Evolutionary conservation across 2,329 filamentous ascomycete genomes (phyloP), one percentile per base, ranked within the genome.

Genomic region (Sporothrix pseudoabietina): DNA sequence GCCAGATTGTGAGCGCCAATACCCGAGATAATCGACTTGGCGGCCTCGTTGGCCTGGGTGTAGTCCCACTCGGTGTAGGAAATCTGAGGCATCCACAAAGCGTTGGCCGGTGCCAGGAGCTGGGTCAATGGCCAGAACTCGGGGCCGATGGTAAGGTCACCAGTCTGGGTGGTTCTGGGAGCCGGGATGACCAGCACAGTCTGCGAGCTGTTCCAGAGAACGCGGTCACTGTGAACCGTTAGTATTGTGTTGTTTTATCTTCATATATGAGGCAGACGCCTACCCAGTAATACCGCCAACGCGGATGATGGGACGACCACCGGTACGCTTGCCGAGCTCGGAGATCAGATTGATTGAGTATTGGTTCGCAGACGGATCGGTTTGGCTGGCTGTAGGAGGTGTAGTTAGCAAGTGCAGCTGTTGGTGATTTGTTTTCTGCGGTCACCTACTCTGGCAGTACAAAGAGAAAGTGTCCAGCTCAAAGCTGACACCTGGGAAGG

Each of bases 401-500:
- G 22, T 10, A 35, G 2, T 26, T 26, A 26, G 26, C 26, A 26
- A 26, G 26, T 26, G 26, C 2, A 26, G 26, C 26, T 26, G 26
- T 2, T 26, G 2, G 26, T 26, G 26, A 26, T 26, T 26, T 26
- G 1, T 26, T 26, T 26, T 26, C 26, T 26, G 26, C 26, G 1
- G 26, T 26, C 26, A 68, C 65, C 19, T 49, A 68, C 65, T 69
- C 47, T 69, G 66, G 14, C 44, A 49, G 47, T 69, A 69, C 44
- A 69, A 30, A 14, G 66, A 69, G 14, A 69, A 69, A 1, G 66
- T 69, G 66, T 49, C 39, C 8, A 69, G 66, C 47, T 69, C 66
- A 39, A 69, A 69, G 30, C 66, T 69, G 16, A 69, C 66, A 49
- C 66, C 66, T 8, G 66, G 66, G 10, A 69, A 69, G 5, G 66